Conservation (phyloP, 2,329 filamentous ascomycete genomes). For the Aspergillus costaricaensis region DNA sequence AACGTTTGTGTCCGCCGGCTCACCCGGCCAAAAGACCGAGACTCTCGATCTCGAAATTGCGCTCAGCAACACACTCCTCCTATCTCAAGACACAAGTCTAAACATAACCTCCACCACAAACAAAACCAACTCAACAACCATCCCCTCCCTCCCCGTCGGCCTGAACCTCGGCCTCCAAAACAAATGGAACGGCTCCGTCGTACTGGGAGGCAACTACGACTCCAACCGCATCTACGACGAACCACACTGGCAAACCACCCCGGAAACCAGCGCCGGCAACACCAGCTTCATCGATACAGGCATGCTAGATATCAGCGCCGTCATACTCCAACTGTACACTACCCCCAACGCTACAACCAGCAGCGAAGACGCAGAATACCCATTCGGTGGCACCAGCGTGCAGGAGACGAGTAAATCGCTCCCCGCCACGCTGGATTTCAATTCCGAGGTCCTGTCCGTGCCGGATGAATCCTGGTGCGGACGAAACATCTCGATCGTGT, state of each 20-base stretch:
- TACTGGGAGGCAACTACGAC: conserved; percentile 9
- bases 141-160: conserved; percentile 5
- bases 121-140: not conserved
- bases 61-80: not conserved
- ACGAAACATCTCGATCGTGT: not conserved
- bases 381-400: not conserved
- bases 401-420: not conserved
- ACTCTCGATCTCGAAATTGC: not conserved
- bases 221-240: conserved; percentile 10
- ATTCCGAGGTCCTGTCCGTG: not conserved
- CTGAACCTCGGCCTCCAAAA: conserved; percentile 4
- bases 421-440: not conserved
- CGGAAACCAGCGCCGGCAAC: conserved; percentile 5
- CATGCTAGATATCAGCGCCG: not conserved
- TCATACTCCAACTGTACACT: not conserved
- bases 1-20: not conserved
- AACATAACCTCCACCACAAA: not conserved
- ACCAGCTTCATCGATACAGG: conserved; percentile 1
- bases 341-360: not conserved
- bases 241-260: conserved; percentile 7
- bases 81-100: not conserved
- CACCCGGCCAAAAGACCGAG: not conserved
- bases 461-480: not conserved
- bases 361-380: not conserved
- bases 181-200: conserved; percentile 7